These are phyloP conservation scores for Trichoderma orchidacearum DNA, from an alignment of 495 filamentous ascomycete species.

Conservation along the genomic window DNA sequence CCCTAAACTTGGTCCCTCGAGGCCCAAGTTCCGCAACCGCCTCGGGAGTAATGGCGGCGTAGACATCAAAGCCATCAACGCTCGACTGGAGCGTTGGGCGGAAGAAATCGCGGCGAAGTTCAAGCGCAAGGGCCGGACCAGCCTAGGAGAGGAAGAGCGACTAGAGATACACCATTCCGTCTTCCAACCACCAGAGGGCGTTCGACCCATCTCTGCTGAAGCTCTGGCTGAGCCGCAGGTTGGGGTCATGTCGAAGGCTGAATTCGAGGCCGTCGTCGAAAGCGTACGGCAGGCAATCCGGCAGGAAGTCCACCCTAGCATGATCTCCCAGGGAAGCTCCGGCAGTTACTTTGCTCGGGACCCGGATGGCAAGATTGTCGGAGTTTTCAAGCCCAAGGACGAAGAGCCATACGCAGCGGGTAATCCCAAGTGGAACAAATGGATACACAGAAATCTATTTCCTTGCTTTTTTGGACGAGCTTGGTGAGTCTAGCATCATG, in stretches of 20 bases:
- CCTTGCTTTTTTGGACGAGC: constrained; percentile 94
- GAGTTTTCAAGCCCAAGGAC: constrained; percentile 98
- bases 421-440: constrained; percentile 93
- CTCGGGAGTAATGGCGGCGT: constrained; percentile 79
- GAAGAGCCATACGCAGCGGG: constrained; percentile 91
- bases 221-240: constrained; percentile 42
- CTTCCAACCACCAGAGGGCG: constrained; percentile 79
- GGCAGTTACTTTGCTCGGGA: constrained; percentile 97
- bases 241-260: constrained; percentile 51
- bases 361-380: constrained; percentile 80
- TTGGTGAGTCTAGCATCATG: constrained; percentile 34
- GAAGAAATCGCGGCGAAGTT: constrained; percentile 97
- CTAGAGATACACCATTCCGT: constrained; percentile 96
- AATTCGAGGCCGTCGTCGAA: constrained; percentile 84
- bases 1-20: constrained; percentile 22
- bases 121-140: constrained; percentile 75
- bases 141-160: constrained; percentile 61
- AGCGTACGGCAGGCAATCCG: constrained; percentile 83
- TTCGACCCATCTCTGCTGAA: constrained; percentile 65
- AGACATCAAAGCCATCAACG: constrained; percentile 98
- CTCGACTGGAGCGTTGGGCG: constrained; percentile 88
- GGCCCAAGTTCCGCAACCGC: constrained; percentile 34
- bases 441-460: constrained; percentile 88
- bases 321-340: constrained; percentile 94
- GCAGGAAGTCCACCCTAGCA: constrained; percentile 80